Conservation (phyloP, 1,284 basidiomycete genomes). For the Malassezia yamatoensis region DNA sequence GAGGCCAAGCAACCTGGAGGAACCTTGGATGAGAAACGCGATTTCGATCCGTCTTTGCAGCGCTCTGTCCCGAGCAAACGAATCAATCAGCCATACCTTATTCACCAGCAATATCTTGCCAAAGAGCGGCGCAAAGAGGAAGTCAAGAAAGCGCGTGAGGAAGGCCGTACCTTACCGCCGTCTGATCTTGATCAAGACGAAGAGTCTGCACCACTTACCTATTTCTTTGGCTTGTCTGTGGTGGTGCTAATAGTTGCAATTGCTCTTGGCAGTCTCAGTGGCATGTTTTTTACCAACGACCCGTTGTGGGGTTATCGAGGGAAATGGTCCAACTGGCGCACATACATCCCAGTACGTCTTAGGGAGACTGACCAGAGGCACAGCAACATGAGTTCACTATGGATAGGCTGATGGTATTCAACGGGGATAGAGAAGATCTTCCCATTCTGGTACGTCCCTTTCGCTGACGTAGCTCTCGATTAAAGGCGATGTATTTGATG, state of each 20-base stretch:
- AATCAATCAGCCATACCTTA: conserved; percentile 35
- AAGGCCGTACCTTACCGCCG: conserved; percentile 3
- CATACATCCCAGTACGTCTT: conserved; percentile 37
- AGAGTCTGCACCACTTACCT: neutral
- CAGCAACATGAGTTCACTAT: conserved; percentile 63
- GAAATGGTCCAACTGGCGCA: conserved; percentile 33
- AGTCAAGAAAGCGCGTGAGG: conserved; percentile 10
- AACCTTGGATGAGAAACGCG: neutral
- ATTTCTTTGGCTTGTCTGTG: conserved; percentile 12
- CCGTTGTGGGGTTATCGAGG: conserved; percentile 42
- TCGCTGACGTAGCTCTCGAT: conserved; percentile 50
- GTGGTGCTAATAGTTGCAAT: conserved; percentile 20
- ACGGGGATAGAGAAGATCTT: conserved; percentile 53
- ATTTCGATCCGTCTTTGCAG: conserved; percentile 36
- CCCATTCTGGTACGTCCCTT: conserved; percentile 4
- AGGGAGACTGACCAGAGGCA: conserved; percentile 10
- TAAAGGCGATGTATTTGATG: conserved; percentile 85
- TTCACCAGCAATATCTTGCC: conserved; percentile 35
- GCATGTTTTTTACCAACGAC: conserved; percentile 40
- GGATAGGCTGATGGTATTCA: conserved; percentile 59
- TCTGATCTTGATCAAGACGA: neutral
- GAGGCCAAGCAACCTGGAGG: too few relatives aligned
- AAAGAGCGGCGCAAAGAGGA: conserved; percentile 27
- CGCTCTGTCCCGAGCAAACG: conserved; percentile 39
- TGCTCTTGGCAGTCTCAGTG: conserved; percentile 18